A percentile compares a stretch with the other conserved stretches of the same genome.
Conservation (phyloP, 768 basidiomycete species). For the Pulveroboletus sp. region DNA sequence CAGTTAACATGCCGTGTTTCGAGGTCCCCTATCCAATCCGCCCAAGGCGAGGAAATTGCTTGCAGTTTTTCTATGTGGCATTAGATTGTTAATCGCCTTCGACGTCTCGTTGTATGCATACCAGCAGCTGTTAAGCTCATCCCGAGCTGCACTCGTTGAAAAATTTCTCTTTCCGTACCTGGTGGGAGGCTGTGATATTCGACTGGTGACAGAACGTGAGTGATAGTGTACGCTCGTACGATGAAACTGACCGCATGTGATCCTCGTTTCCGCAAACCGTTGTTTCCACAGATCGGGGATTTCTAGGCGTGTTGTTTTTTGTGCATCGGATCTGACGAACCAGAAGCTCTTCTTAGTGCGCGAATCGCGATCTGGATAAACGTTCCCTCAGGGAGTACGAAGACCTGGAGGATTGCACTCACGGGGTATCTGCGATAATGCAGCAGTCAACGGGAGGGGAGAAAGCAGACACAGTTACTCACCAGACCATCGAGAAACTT, state of each 20-base stretch:
- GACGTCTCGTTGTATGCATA: constrained; percentile 18
- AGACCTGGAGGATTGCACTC: constrained; percentile 19
- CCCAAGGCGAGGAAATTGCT: constrained; percentile 68
- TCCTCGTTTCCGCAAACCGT: constrained; percentile 48
- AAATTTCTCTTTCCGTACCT: constrained; percentile 69
- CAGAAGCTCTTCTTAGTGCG: constrained; percentile 59
- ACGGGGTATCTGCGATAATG: constrained; percentile 48
- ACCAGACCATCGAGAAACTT: constrained; percentile 46
- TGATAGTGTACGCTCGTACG: neutral
- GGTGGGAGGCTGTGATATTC: constrained; percentile 58
- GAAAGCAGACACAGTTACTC: constrained; percentile 7
- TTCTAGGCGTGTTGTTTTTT: constrained; percentile 42
- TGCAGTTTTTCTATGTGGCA: constrained; percentile 63
- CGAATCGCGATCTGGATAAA: constrained; percentile 48
- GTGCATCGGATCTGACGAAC: constrained; percentile 48
- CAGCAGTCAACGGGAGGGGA: constrained; percentile 4
- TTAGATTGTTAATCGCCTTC: neutral
- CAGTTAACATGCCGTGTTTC: constrained; percentile 52
- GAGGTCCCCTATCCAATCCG: constrained; percentile 60
- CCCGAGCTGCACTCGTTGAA: constrained; percentile 79
- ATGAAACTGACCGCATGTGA: constrained; percentile 59
- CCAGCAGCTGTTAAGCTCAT: constrained; percentile 71
- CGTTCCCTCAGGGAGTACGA: constrained; percentile 9
- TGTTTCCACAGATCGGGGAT: constrained; percentile 51
- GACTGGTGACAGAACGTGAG: constrained; percentile 37